Percentiles rank a stretch among this genome's conserved stretches.
phyloP scores from a whole-genome alignment of 306 rosid species.

The Cicer arietinum region DNA sequence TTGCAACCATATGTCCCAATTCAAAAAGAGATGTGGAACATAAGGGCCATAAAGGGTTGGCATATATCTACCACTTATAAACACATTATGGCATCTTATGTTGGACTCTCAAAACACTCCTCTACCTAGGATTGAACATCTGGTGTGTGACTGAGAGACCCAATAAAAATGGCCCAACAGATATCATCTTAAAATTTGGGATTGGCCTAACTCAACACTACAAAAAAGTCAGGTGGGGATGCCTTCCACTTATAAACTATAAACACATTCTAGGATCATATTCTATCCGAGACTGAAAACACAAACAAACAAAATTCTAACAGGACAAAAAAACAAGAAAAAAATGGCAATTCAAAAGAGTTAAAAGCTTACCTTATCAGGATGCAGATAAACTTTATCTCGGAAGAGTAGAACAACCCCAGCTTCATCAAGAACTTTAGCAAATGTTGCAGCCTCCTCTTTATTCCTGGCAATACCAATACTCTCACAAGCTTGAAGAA shows the following conservation, averaged over 20 bases:
- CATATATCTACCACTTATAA: no score
- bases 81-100: no score
- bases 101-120: no score
- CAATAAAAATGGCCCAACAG: no score
- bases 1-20: neutral
- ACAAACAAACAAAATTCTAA: conserved; percentile 12
- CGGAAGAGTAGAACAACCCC: conserved; percentile 87
- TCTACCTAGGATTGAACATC: no score
- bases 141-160: no score
- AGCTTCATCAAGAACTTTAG: conserved; percentile 88
- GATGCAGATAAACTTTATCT: conserved; percentile 93
- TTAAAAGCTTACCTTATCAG: conserved; percentile 67
- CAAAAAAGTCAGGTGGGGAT: no score
- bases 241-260: no score
- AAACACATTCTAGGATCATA: no score
- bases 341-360: neutral
- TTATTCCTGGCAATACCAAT: conserved; percentile 74
- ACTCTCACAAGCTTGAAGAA: conserved; percentile 76
- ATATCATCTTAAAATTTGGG: no score
- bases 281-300: no score
- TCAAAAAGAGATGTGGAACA: conserved; percentile 29
- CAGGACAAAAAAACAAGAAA: neutral
- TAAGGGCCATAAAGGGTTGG: conserved; percentile 1
- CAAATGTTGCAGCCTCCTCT: conserved; percentile 77
- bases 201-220: no score